Base-by-base conservation (phyloP, 2,329 filamentous ascomycete genomes). In the Cercospora zeae-maydis region DNA sequence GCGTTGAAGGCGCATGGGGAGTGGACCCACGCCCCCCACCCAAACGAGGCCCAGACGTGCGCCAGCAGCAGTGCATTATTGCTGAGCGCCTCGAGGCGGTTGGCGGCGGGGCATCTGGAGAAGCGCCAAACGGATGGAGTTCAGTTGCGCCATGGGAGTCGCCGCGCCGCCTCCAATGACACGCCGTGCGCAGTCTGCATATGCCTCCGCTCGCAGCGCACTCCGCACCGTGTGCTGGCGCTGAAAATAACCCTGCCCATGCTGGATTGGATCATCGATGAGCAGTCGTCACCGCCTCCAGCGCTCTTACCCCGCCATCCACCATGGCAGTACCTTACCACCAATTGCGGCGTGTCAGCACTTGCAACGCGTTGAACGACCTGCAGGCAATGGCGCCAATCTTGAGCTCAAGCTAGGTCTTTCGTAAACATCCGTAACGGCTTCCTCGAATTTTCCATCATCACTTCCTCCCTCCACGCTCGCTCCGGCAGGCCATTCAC, bases 311-410 rank as follows among this genome's bases (percentile, higher is more conserved):
- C n/a, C 51, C 19, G 47, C 31, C 49, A 58, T 58, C 51, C 19
- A 36, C 31, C 49, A 53, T 58, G 56, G 57, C 57, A 59, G 34
- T 16, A 27, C n/a, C n/a, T n/a, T 33, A 53, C 51, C 42, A 45
- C 47, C 37, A 37, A 45, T 45, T 45, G 36, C 34, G 34, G n/a
- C 47, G 24, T 52, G 47, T 52, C 9, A 52, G 47, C 47, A 52
- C 47, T 52, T 52, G 47, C 47, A 42, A 61, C 59, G 59, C 53
- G 51, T 56, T 56, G 51, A 61, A 54, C 49, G n/a, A 59, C 61
- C 54, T 42, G 53, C 53, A 56, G 53, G 24, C 47, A 37, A 36
- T 39, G 31, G 53, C 53, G 53, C 53, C 33, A 47, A 37, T 62
- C 60, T 39, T 33, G 16, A 27, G 59, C 59, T 55, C 36, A 21